Conservation (phyloP, 192 early-diverging fungal genomes). For the Entophlyctis helioformis region DNA sequence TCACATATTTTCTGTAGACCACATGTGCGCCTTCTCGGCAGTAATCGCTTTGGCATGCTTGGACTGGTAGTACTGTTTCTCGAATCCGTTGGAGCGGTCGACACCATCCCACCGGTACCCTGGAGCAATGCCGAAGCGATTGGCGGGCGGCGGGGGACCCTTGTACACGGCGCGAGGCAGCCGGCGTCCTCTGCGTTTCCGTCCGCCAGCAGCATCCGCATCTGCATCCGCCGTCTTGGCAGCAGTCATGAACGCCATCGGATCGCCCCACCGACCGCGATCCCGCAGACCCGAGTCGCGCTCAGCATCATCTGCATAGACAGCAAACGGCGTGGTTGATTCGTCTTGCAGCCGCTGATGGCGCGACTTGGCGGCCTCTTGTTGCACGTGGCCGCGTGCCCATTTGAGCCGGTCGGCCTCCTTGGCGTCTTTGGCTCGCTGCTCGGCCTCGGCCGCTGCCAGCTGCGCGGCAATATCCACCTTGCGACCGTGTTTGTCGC, state of each 20-base stretch:
- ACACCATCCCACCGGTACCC: slow-evolving; percentile 75
- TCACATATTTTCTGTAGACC: slow-evolving; percentile 35
- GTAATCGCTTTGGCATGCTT: slow-evolving; percentile 8
- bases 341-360: slow-evolving; percentile 17
- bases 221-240: slow-evolving; percentile 20
- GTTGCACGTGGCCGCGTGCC: slow-evolving; percentile 53
- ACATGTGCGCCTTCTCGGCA: slow-evolving; percentile 28
- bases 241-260: slow-evolving; percentile 36
- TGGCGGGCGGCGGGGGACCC: slow-evolving; percentile 47
- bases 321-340: slow-evolving; percentile 22
- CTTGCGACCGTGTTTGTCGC: slow-evolving; percentile 46
- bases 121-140: slow-evolving; percentile 57
- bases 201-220: no score
- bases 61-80: slow-evolving; percentile 31
- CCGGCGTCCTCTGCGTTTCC: no score
- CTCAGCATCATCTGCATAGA: slow-evolving; percentile 30
- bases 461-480: slow-evolving; percentile 36
- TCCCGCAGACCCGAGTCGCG: slow-evolving; percentile 37
- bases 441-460: slow-evolving; percentile 14
- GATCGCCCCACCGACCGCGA: slow-evolving; percentile 56
- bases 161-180: slow-evolving; percentile 25
- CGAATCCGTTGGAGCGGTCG: slow-evolving; percentile 68
- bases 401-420: slow-evolving; percentile 35
- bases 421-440: slow-evolving; percentile 22
- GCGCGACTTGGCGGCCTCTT: slow-evolving; percentile 13